Conservation (phyloP, 805 yeast genomes). For the Kregervanrija delftensis region DNA sequence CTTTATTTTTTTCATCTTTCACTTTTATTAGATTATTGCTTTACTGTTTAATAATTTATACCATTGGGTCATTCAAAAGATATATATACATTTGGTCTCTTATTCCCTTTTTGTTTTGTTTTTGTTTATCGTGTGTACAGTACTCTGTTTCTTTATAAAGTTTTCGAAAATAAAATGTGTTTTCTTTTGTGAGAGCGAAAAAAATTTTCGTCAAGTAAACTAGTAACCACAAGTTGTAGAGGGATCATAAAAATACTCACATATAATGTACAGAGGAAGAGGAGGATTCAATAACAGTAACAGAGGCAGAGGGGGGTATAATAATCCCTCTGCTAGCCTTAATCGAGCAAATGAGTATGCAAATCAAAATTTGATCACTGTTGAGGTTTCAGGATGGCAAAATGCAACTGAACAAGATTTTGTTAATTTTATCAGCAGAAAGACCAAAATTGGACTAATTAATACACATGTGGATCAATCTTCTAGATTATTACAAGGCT, state of each 20-base stretch:
- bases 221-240: no score
- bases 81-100: no score
- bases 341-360: slow-evolving; percentile 17
- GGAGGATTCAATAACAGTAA: slow-evolving; percentile 17
- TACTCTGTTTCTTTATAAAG: no score
- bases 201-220: no score
- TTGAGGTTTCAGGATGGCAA: slow-evolving; percentile 76
- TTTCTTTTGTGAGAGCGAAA: no score
- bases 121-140: no score
- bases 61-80: no score
- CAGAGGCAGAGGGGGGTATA: slow-evolving; percentile 9
- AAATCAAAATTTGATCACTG: slow-evolving; percentile 32
- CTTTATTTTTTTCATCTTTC: background rate
- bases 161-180: no score
- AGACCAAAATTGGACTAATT: slow-evolving; percentile 47
- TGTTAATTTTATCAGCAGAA: slow-evolving; percentile 61
- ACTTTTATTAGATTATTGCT: background rate
- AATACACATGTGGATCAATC: slow-evolving; percentile 46
- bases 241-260: no score
- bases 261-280: slow-evolving; percentile 27
- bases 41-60: background rate
- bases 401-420: slow-evolving; percentile 68
- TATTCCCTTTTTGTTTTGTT: no score
- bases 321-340: slow-evolving; percentile 12
- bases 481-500: slow-evolving; percentile 48